Conservation (phyloP, 2,329 filamentous ascomycete genomes). For the Coleophoma crateriformis region DNA sequence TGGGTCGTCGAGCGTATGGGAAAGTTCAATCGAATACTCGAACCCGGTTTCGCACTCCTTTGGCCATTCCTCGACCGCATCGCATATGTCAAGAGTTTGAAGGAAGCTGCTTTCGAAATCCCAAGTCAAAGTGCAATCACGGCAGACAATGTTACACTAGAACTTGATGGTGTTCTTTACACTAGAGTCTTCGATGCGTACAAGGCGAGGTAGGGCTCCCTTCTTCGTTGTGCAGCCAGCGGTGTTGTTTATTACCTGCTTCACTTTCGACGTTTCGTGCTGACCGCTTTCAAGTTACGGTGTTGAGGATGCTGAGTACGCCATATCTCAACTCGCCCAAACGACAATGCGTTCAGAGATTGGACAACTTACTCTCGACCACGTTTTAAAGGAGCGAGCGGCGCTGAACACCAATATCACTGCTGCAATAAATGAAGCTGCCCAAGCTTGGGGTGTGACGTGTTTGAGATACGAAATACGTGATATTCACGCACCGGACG, state of each 20-base stretch:
- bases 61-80: slow-evolving; percentile 92
- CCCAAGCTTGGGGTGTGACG: slow-evolving; percentile 92
- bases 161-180: slow-evolving; percentile 92
- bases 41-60: slow-evolving; percentile 85
- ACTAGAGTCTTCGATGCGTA: slow-evolving; percentile 97
- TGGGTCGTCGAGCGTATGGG: slow-evolving; percentile 99
- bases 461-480: slow-evolving; percentile 97
- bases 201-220: slow-evolving; percentile 71
- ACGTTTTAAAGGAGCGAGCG: slow-evolving; percentile 94
- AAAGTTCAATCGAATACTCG: slow-evolving; percentile 87
- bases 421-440: slow-evolving; percentile 96
- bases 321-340: slow-evolving; percentile 94
- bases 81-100: slow-evolving; percentile 95
- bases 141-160: slow-evolving; percentile 94
- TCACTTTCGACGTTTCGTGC: not conserved
- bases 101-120: slow-evolving; percentile 94
- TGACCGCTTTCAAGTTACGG: slow-evolving; percentile 64
- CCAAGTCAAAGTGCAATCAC: slow-evolving; percentile 97
- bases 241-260: no score
- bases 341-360: slow-evolving; percentile 99
- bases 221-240: not conserved
- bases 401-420: slow-evolving; percentile 98
- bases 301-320: slow-evolving; percentile 97
- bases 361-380: slow-evolving; percentile 90
- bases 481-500: slow-evolving; percentile 92